Conservation (phyloP, 306 rosid species). For the Quercus cerris region DNA sequence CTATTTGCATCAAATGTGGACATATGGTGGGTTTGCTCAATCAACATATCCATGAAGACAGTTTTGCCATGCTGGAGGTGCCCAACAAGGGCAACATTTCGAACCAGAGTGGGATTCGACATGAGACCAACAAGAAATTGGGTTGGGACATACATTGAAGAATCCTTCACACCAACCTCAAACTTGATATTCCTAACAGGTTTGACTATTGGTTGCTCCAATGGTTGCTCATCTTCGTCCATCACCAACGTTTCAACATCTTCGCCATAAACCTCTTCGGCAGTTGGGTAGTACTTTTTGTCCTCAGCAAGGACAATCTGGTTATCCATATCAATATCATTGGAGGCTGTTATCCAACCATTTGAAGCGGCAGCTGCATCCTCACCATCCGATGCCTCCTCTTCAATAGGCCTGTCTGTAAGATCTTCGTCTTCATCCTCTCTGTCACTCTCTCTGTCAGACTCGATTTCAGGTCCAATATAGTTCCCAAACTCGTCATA, state of each 20-base stretch:
- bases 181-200: slow-evolving; percentile 76
- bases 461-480: slow-evolving; percentile 95
- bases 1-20: slow-evolving; percentile 74
- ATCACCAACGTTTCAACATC: slow-evolving; percentile 95
- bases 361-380: slow-evolving; percentile 38
- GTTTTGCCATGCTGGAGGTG: slow-evolving; percentile 96
- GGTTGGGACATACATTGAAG: slow-evolving; percentile 76
- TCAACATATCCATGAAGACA: slow-evolving; percentile 93
- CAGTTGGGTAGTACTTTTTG: slow-evolving; percentile 94
- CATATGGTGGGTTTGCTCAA: slow-evolving; percentile 97
- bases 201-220: slow-evolving; percentile 77
- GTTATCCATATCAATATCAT: slow-evolving; percentile 74
- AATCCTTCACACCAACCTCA: slow-evolving; percentile 97
- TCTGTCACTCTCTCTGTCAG: slow-evolving; percentile 80
- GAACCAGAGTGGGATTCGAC: slow-evolving; percentile 81
- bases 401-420: slow-evolving; percentile 44
- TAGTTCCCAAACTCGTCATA: slow-evolving; percentile 98
- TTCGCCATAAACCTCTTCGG: slow-evolving; percentile 91
- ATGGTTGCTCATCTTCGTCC: slow-evolving; percentile 93
- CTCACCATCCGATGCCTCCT: slow-evolving; percentile 58
- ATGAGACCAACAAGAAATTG: slow-evolving; percentile 86
- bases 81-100: slow-evolving; percentile 93
- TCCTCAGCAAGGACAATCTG: slow-evolving; percentile 96
- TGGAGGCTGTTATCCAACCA: slow-evolving; percentile 75
- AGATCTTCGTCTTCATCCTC: slow-evolving; percentile 68